A percentile compares a stretch with the other conserved stretches of the same genome.
Conservation (phyloP, 148 eudicot genomes). For the Pharnaceum exiguum region DNA sequence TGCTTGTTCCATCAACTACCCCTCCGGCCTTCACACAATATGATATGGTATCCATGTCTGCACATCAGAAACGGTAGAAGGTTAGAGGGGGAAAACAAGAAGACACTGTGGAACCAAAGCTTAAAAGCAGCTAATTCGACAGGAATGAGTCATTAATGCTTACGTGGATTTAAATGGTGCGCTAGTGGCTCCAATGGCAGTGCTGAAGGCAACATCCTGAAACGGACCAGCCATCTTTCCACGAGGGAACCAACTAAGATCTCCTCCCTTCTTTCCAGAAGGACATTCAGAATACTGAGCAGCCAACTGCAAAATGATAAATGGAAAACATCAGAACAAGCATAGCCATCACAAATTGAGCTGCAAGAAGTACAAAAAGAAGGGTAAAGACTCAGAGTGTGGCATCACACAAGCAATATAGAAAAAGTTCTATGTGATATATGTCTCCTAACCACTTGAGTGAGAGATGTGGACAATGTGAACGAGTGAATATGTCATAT, state of each 20-base stretch:
- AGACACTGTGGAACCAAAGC: too few species aligned
- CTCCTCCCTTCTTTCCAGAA: conserved; percentile 97
- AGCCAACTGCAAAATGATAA: conserved; percentile 56
- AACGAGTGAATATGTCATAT: too few species aligned
- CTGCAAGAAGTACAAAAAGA: too few species aligned
- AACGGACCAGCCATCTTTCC: conserved; percentile 99
- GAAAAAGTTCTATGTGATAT: too few species aligned
- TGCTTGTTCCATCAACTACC: conserved; percentile 29
- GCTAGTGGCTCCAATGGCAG: conserved; percentile 86
- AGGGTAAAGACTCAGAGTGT: too few species aligned
- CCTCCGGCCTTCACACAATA: conserved; percentile 77
- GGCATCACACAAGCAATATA: too few species aligned
- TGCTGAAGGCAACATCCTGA: conserved; percentile 96
- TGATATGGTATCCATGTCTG: conserved; percentile 90
- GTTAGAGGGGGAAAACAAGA: background rate
- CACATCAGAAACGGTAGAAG: conserved; percentile 16
- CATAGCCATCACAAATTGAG: background rate
- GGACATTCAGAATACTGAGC: conserved; percentile 96
- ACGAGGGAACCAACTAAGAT: conserved; percentile 96
- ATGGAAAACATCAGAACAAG: background rate
- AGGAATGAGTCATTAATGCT: conserved; percentile 11
- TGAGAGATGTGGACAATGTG: too few species aligned
- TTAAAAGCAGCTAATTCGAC: background rate
- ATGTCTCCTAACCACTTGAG: too few species aligned
- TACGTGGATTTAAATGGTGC: conserved; percentile 95